These are phyloP conservation scores for Arthrinium puccinioides DNA, from an alignment of 2,329 filamentous ascomycete species.

Conservation along the genomic window DNA sequence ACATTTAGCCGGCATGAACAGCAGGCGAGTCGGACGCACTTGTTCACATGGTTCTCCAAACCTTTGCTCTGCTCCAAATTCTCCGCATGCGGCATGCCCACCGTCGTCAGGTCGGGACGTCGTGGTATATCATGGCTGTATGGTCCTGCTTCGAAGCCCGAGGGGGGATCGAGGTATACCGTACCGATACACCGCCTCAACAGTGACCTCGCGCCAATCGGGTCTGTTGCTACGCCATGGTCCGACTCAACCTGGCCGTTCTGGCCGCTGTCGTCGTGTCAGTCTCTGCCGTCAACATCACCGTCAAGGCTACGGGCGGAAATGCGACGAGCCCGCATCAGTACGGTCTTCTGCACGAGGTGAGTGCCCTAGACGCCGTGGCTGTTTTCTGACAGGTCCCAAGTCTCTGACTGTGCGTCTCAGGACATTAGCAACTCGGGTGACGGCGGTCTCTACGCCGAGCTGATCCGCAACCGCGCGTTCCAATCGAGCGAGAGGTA, in stretches of 20 bases:
- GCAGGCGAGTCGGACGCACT: no score
- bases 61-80: background rate
- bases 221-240: constrained; percentile 8
- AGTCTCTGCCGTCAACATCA: constrained; percentile 26
- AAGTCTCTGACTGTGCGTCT: background rate
- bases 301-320: constrained; percentile 28
- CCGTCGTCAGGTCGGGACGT: no score
- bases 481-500: constrained; percentile 49
- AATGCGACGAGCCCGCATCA: constrained; percentile 36
- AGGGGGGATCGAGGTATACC: background rate
- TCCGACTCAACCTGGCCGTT: constrained; percentile 12
- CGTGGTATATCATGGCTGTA: no score
- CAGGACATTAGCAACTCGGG: constrained; percentile 62
- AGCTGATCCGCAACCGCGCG: constrained; percentile 62
- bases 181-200: background rate
- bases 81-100: constrained; percentile 1
- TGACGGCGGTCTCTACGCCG: constrained; percentile 67
- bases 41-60: constrained; percentile 2
- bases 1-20: no score
- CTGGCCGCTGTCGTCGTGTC: constrained; percentile 11
- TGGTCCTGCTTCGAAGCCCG: no score
- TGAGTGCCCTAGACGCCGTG: constrained; percentile 8
- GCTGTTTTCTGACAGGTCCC: constrained; percentile 18
- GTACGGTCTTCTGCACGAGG: constrained; percentile 39
- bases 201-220: no score